phyloP scores from a whole-genome alignment of 2,329 filamentous ascomycete species.

The Xylaria sp. region DNA sequence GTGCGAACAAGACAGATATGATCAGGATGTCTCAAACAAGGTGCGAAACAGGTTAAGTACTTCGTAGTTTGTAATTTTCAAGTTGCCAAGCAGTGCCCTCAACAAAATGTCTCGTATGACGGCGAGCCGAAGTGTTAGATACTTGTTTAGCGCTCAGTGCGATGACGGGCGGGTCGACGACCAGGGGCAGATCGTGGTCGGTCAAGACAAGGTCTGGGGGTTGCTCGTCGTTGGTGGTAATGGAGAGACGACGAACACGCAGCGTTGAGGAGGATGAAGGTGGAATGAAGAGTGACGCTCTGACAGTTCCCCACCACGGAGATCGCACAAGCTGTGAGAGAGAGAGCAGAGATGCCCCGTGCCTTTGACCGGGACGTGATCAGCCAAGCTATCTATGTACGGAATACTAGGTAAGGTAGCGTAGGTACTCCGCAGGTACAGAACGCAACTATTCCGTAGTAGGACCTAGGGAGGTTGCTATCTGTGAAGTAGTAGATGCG shows the following conservation, averaged over 20 bases:
- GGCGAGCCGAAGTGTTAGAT: conserved; percentile 24
- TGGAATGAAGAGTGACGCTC: conserved; percentile 34
- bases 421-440: background rate
- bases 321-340: conserved; percentile 36
- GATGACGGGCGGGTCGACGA: conserved; percentile 25
- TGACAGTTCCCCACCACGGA: conserved; percentile 36
- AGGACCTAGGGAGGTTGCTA: background rate
- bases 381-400: conserved; percentile 26
- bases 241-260: conserved; percentile 19
- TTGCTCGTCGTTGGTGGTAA: conserved; percentile 27
- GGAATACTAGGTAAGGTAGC: conserved; percentile 1
- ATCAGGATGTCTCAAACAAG: conserved; percentile 32
- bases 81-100: conserved; percentile 27
- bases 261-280: conserved; percentile 20
- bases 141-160: conserved; percentile 31
- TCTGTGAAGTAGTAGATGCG: too few relatives aligned
- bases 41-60: conserved; percentile 31
- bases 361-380: conserved; percentile 33
- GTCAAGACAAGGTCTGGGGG: conserved; percentile 28
- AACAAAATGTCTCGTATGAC: conserved; percentile 43
- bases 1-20: conserved; percentile 24
- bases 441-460: too few relatives aligned
- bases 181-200: conserved; percentile 28
- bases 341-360: conserved; percentile 29
- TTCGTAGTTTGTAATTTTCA: conserved; percentile 31